phyloP scores from a whole-genome alignment of 768 basidiomycete species.

The Psilocybe sp. region DNA sequence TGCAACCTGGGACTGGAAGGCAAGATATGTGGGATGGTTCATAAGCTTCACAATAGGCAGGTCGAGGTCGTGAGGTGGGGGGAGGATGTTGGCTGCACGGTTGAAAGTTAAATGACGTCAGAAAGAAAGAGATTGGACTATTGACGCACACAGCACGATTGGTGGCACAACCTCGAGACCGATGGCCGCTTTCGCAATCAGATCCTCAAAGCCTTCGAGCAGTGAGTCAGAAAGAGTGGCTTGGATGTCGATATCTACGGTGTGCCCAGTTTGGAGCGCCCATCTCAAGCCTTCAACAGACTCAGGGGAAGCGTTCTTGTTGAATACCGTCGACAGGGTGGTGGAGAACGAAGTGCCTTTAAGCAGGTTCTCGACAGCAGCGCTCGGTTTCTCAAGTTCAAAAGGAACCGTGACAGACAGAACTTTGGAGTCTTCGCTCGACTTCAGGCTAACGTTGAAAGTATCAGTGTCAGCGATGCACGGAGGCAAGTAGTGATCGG shows the following conservation, averaged over 20 bases:
- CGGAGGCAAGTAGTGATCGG: neutral
- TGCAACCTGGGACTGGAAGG: constrained; percentile 71
- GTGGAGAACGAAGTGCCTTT: constrained; percentile 38
- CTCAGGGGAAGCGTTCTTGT: constrained; percentile 37
- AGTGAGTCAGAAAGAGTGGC: constrained; percentile 50
- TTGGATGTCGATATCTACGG: constrained; percentile 71
- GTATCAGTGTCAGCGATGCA: constrained; percentile 1
- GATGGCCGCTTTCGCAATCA: constrained; percentile 60
- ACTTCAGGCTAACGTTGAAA: constrained; percentile 11
- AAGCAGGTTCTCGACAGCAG: constrained; percentile 36
- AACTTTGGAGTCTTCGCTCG: constrained; percentile 31
- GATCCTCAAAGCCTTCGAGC: constrained; percentile 67
- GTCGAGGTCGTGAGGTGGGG: constrained; percentile 71
- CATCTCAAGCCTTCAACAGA: constrained; percentile 57
- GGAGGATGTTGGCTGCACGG: constrained; percentile 68
- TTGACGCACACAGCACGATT: constrained; percentile 63
- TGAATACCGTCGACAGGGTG: constrained; percentile 59
- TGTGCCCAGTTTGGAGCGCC: constrained; percentile 60
- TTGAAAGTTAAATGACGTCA: constrained; percentile 8
- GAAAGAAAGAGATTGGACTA: neutral
- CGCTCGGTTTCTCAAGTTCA: constrained; percentile 45
- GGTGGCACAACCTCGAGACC: constrained; percentile 44
- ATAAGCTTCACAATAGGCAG: constrained; percentile 77
- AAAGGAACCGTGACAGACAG: constrained; percentile 65
- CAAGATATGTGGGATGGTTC: constrained; percentile 70